Evolutionary conservation across 345 rosid species (phyloP).

Genomic region (Noccaea caerulescens): DNA sequence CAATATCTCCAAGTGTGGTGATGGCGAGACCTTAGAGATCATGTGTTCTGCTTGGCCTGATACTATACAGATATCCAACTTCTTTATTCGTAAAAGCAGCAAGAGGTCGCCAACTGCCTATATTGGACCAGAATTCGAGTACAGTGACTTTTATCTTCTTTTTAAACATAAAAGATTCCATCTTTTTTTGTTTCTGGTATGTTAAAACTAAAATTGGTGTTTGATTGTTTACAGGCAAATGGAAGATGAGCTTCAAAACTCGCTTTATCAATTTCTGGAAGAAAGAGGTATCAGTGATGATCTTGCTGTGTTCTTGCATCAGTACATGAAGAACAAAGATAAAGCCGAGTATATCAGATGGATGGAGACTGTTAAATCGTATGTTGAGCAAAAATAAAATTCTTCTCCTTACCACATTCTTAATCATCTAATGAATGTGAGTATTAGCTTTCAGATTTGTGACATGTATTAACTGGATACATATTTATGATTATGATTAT

Average conservation of each 20-base stretch:
- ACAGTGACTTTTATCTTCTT: constrained; percentile 31
- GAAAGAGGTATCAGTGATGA: constrained; percentile 71
- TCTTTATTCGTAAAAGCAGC: constrained; percentile 51
- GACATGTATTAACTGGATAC: not conserved
- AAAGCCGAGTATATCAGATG: constrained; percentile 73
- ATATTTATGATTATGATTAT: not conserved
- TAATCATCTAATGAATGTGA: constrained; percentile 4
- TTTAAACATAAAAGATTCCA: not conserved
- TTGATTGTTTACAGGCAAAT: constrained; percentile 60
- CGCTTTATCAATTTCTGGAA: constrained; percentile 69
- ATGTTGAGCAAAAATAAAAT: constrained; percentile 57
- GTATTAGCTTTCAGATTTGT: not conserved
- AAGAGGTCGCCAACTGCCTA: constrained; percentile 50
- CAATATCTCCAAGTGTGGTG: constrained; percentile 60
- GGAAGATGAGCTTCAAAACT: constrained; percentile 77
- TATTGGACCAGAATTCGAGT: constrained; percentile 80
- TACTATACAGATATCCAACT: constrained; percentile 59
- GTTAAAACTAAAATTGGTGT: constrained; percentile 9
- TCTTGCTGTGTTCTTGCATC: constrained; percentile 80
- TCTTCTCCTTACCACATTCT: constrained; percentile 3
- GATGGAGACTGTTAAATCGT: constrained; percentile 74
- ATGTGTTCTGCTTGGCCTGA: constrained; percentile 89
- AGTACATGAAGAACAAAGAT: constrained; percentile 73
- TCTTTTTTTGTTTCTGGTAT: not conserved
- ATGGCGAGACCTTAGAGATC: constrained; percentile 61